A percentile compares a stretch with the other conserved stretches of the same genome.
Conservation (phyloP, 2,329 filamentous ascomycete genomes). For the Alternaria hordeiaustralica region DNA sequence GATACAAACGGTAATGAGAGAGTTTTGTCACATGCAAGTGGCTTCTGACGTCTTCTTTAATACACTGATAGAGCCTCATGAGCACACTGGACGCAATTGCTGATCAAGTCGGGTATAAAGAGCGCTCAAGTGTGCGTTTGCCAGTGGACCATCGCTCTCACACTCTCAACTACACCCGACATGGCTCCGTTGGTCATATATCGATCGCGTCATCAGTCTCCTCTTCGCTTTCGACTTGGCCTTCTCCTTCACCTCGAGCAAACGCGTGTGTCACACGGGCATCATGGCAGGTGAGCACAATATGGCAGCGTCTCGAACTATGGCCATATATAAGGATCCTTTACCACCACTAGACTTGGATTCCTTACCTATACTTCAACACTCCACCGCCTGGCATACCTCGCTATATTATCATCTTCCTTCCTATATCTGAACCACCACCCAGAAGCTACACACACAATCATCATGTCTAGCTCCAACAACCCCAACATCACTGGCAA, state of each 20-base stretch:
- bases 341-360: background rate
- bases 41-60: background rate
- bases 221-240: background rate
- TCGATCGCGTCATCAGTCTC: background rate
- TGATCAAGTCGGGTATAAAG: background rate
- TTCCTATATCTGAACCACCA: no score
- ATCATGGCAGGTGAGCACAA: background rate
- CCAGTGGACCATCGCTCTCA: background rate
- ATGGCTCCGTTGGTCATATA: background rate
- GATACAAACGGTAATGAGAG: background rate
- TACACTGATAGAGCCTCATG: background rate
- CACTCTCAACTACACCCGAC: background rate
- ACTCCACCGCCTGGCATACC: background rate
- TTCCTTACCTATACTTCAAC: background rate
- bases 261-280: background rate
- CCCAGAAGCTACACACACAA: background rate
- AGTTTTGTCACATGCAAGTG: background rate
- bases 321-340: background rate
- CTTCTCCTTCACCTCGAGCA: background rate
- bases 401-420: background rate
- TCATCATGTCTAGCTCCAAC: background rate
- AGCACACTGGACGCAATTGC: background rate
- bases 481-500: background rate
- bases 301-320: background rate
- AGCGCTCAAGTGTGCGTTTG: background rate